These are phyloP conservation scores for Carallia brachiata DNA, from an alignment of 345 rosid genomes.

Conservation along the genomic window DNA sequence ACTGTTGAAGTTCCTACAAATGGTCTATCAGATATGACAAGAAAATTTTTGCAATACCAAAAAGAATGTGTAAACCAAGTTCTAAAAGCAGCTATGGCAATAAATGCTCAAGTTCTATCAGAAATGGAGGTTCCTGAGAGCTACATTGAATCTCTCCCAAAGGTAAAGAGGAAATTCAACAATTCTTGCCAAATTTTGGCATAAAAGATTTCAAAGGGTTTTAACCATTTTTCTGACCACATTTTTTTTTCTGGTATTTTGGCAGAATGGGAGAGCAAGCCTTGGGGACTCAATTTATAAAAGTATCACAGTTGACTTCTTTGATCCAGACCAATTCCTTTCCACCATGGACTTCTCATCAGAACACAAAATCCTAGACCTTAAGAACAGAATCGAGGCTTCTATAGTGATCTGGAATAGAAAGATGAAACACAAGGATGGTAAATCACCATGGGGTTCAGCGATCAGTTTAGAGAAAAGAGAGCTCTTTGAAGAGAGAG, in stretches of 20 bases:
- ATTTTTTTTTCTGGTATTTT: constrained; percentile 1
- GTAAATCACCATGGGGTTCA: constrained; percentile 79
- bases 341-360: constrained; percentile 65
- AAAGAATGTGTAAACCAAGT: constrained; percentile 88
- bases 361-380: constrained; percentile 76
- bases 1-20: constrained; percentile 67
- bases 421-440: constrained; percentile 76
- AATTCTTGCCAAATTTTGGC: not conserved
- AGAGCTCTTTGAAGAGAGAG: constrained; percentile 87
- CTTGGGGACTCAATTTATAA: constrained; percentile 74
- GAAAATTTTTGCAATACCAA: constrained; percentile 69
- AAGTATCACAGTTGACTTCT: constrained; percentile 68
- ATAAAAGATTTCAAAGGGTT: not conserved
- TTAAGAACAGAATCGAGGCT: constrained; percentile 87
- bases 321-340: constrained; percentile 76
- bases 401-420: constrained; percentile 84
- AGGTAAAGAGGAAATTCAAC: constrained; percentile 35
- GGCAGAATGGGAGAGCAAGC: constrained; percentile 79
- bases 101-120: constrained; percentile 76
- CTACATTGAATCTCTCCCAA: constrained; percentile 85
- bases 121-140: constrained; percentile 89
- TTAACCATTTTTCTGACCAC: constrained; percentile 10
- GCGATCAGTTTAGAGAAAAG: constrained; percentile 81
- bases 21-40: constrained; percentile 61
- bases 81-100: constrained; percentile 92